Evolutionary conservation across 345 rosid species (phyloP).

Genomic region (Eucalyptus microcorys): DNA sequence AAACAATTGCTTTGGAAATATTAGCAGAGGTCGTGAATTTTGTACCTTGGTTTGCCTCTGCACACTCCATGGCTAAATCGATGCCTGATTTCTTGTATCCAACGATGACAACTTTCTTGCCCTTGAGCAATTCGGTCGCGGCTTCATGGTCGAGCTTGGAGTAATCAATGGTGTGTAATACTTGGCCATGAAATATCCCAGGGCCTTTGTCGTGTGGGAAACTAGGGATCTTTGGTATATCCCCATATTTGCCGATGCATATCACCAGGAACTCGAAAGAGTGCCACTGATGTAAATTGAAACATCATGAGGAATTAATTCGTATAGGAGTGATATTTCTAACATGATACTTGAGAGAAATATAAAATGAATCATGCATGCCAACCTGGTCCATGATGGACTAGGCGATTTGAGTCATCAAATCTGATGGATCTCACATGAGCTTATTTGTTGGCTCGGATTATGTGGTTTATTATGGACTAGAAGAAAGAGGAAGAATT

Average conservation of each 20-base stretch:
- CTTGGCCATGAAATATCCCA: slow-evolving; percentile 24
- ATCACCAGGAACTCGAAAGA: slow-evolving; percentile 30
- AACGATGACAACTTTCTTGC: slow-evolving; percentile 32
- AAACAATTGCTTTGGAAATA: not conserved
- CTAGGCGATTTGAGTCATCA: not conserved
- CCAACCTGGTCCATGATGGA: not conserved
- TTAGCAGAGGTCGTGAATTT: not conserved
- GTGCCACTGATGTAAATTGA: slow-evolving; percentile 14
- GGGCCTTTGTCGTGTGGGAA: slow-evolving; percentile 27
- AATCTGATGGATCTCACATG: not conserved
- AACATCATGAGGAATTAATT: not conserved
- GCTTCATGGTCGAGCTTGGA: slow-evolving; percentile 26
- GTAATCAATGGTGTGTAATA: slow-evolving; percentile 39
- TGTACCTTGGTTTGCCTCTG: slow-evolving; percentile 44
- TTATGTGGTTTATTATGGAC: not conserved
- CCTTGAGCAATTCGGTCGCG: slow-evolving; percentile 13
- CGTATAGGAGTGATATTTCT: not conserved
- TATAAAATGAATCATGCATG: not conserved
- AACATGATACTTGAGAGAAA: not conserved
- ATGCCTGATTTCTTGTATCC: slow-evolving; percentile 54
- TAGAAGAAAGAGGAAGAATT: not conserved
- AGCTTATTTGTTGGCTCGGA: not conserved
- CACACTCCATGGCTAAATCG: slow-evolving; percentile 51
- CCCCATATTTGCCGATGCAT: slow-evolving; percentile 52
- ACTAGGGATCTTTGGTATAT: slow-evolving; percentile 18